Base-by-base conservation (phyloP, 495 filamentous ascomycete species). In the Penicillium antarcticum region DNA sequence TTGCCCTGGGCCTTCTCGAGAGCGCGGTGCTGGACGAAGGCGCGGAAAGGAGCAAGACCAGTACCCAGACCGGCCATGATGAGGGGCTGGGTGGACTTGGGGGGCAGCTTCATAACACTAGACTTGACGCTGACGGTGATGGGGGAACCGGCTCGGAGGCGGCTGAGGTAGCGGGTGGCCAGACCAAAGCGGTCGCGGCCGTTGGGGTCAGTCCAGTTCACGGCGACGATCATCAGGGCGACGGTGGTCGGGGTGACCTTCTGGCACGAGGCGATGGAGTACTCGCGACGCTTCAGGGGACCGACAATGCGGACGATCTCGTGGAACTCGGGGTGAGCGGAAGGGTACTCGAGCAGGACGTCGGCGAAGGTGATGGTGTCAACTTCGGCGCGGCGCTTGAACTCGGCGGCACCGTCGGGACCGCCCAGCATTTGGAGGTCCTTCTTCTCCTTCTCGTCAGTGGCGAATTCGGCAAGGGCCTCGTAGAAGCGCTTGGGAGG, bases 1-100 rank as follows among this genome's bases (percentile, higher is more conserved):
- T 92, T 89, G 66, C 94, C 94, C 72, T 95, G 89, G 31, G 87
- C 83, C 73, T 95, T 95, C 70, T 97, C 92, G 82, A 92, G 91
- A 14, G 94, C 94, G 36, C 94, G 92, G 76, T 98, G 91, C 72
- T 98, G 95, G 43, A 97, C 87, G 65, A 98, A 98, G 42, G 94
- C 94, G 54, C 94, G 87, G 87, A 97, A 98, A 26, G 94, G 94
- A 6, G 94, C 94, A 14, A 98, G 85, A 63, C 94, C 94, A 3
- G 94, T 98, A 55, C 94, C 94, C n/a, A 98, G 87, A 71, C 94
- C 94, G 26, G 94, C 94, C 94, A 98, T 98, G 79, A 98, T 97
- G 53, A 98, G 80, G 8, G 94, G 94, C 48, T 90, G 85, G 37
- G 87, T 91, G 53, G 88, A 88, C 58, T 83, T 84, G 38, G 83